Percentiles rank a stretch among this genome's conserved stretches.
Evolutionary conservation across 352 stramenopile species (phyloP).

Genomic region (Aphanomyces stellatus): DNA sequence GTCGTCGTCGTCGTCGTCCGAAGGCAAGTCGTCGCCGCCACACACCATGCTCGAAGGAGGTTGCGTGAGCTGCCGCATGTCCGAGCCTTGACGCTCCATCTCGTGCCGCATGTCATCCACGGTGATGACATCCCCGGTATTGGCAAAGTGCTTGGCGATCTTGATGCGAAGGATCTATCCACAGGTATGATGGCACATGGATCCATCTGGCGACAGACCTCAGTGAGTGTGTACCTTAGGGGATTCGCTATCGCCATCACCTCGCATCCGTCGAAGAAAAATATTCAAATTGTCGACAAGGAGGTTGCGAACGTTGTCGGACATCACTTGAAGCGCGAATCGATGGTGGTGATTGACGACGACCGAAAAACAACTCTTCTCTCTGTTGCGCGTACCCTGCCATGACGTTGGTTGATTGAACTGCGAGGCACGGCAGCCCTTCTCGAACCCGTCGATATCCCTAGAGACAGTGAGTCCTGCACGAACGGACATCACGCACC

Average conservation of each 20-base stretch:
- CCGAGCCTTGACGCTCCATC: neutral
- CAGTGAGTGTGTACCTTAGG: no score
- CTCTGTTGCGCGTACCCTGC: slow-evolving; percentile 34
- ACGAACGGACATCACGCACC: no score
- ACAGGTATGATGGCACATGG: no score
- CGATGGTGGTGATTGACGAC: slow-evolving; percentile 28
- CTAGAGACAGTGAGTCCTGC: no score
- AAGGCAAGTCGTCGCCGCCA: no score
- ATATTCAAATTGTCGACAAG: slow-evolving; percentile 39
- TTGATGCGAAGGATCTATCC: neutral
- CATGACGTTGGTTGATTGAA: slow-evolving; percentile 45
- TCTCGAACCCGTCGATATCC: slow-evolving; percentile 35
- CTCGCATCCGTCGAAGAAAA: slow-evolving; percentile 34
- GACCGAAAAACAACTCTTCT: slow-evolving; percentile 40
- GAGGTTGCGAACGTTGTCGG: slow-evolving; percentile 38
- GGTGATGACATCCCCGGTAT: neutral
- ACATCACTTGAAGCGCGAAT: slow-evolving; percentile 40
- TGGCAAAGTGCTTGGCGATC: neutral
- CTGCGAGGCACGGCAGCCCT: slow-evolving; percentile 31
- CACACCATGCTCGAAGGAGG: no score
- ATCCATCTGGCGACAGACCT: no score
- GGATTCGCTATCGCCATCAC: slow-evolving; percentile 42
- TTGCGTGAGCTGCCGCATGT: no score
- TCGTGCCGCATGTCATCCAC: neutral
- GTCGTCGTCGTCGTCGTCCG: no score